Evolutionary conservation across 2,329 filamentous ascomycete species (phyloP).

Genomic region (Trichoderma sp.): DNA sequence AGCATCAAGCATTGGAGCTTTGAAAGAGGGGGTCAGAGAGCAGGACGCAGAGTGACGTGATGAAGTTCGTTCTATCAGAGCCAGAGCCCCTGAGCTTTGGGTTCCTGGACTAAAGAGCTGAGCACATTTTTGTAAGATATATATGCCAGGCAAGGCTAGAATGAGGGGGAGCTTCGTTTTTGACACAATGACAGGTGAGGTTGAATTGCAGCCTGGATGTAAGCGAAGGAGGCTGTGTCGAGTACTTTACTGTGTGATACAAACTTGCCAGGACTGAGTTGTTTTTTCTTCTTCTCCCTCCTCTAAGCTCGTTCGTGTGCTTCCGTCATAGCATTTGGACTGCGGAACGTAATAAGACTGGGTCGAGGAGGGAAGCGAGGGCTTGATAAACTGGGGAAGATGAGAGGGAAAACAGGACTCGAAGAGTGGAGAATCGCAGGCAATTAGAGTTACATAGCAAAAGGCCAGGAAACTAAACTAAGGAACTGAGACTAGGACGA

Average conservation of each 20-base stretch:
- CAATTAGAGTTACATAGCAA: not conserved
- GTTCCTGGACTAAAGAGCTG: slow-evolving; percentile 58
- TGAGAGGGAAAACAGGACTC: not conserved
- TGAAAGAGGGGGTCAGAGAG: not conserved
- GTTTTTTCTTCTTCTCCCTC: not conserved
- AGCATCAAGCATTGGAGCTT: slow-evolving; percentile 31
- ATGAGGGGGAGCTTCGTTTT: not conserved
- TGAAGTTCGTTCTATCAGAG: slow-evolving; percentile 60
- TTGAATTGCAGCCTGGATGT: not conserved
- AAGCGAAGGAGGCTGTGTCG: slow-evolving; percentile 10
- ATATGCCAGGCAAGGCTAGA: not conserved
- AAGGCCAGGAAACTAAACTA: not conserved
- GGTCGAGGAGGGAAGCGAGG: not conserved
- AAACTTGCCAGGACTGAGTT: slow-evolving; percentile 8
- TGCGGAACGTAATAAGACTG: not conserved
- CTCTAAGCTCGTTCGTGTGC: not conserved
- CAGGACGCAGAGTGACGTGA: slow-evolving; percentile 25
- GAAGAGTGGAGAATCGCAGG: not conserved
- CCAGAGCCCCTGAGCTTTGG: slow-evolving; percentile 57
- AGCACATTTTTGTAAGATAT: not conserved
- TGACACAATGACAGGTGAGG: not conserved
- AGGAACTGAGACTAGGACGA: not conserved
- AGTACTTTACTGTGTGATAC: not conserved
- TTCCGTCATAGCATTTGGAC: not conserved
- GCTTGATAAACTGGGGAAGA: slow-evolving; percentile 9